Conservation (phyloP, 208 protist genomes). For the Leishmania gerbilli region DNA sequence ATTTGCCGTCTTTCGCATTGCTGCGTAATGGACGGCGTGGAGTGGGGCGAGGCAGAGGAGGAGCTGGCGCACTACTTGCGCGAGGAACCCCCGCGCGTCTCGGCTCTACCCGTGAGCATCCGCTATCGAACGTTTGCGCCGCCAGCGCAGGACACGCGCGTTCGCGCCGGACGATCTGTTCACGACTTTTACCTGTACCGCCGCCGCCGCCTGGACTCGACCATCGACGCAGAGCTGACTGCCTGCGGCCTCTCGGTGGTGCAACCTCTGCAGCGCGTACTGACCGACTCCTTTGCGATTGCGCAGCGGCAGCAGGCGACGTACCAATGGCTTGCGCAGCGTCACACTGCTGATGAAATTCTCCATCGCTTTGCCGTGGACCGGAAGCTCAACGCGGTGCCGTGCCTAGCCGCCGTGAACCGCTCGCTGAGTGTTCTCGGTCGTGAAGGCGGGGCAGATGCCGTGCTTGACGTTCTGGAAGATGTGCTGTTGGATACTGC, state of each 20-base stretch:
- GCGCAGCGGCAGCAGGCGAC: slow-evolving; percentile 63
- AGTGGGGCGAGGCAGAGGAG: slow-evolving; percentile 31
- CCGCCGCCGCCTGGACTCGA: slow-evolving; percentile 27
- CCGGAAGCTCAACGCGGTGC: slow-evolving; percentile 50
- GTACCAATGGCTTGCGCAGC: slow-evolving; percentile 63
- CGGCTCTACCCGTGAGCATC: slow-evolving; percentile 26
- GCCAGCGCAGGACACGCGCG: slow-evolving; percentile 17
- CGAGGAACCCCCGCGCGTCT: slow-evolving; percentile 32
- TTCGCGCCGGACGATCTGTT: slow-evolving; percentile 25
- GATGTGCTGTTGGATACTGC: slow-evolving; percentile 45
- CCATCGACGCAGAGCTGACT: slow-evolving; percentile 27
- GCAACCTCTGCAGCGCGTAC: slow-evolving; percentile 37
- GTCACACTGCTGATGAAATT: slow-evolving; percentile 52
- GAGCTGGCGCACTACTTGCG: slow-evolving; percentile 19
- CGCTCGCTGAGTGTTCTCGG: slow-evolving; percentile 45
- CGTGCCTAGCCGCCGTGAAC: slow-evolving; percentile 56
- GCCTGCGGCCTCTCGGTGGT: slow-evolving; percentile 21
- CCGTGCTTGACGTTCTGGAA: slow-evolving; percentile 55
- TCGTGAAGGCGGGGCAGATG: slow-evolving; percentile 31
- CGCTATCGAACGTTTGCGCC: slow-evolving; percentile 34
- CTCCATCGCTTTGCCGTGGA: slow-evolving; percentile 65
- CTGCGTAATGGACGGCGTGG: slow-evolving; percentile 12
- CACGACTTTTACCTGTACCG: slow-evolving; percentile 36
- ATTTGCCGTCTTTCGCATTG: not conserved
- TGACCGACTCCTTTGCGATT: slow-evolving; percentile 53